phyloP scores from a whole-genome alignment of 306 rosid species.

The barrel medic (Medicago truncatula) region DNA sequence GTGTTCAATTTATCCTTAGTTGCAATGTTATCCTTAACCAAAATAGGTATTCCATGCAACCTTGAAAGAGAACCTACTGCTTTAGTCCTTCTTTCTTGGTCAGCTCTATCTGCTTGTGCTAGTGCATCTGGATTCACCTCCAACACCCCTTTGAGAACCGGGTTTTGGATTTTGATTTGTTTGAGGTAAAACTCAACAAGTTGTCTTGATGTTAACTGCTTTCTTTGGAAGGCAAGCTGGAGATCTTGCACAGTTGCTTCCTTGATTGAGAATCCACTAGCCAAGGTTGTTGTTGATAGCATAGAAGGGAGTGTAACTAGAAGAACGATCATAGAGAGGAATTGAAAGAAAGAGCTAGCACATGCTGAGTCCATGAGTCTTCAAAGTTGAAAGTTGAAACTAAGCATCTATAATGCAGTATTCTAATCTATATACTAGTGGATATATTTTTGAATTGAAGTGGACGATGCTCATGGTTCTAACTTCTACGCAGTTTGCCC shows the following conservation, averaged over 20 bases:
- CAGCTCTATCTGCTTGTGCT: conserved; percentile 58
- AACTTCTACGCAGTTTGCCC: too few relatives aligned
- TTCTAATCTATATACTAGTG: too few relatives aligned
- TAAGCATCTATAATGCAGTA: background rate
- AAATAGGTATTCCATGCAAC: conserved; percentile 70
- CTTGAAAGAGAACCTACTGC: conserved; percentile 22
- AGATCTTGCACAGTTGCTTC: conserved; percentile 62
- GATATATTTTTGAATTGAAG: too few relatives aligned
- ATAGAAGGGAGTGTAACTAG: background rate
- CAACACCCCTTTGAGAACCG: conserved; percentile 51
- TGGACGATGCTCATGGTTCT: too few relatives aligned
- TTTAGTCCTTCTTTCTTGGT: conserved; percentile 41
- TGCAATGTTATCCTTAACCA: conserved; percentile 72
- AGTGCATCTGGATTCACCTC: conserved; percentile 72
- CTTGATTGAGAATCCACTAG: conserved; percentile 42
- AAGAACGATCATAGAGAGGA: background rate
- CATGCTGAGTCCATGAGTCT: background rate
- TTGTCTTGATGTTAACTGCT: conserved; percentile 60
- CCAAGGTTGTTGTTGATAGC: background rate
- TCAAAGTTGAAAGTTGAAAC: background rate
- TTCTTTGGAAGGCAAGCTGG: conserved; percentile 57
- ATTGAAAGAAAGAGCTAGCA: conserved; percentile 2
- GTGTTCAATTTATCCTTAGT: conserved; percentile 74
- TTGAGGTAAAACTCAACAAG: conserved; percentile 63
- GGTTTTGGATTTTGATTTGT: conserved; percentile 50